These are phyloP conservation scores for Saturnispora zaruensis DNA, from an alignment of 805 yeast genomes.

Conservation along the genomic window DNA sequence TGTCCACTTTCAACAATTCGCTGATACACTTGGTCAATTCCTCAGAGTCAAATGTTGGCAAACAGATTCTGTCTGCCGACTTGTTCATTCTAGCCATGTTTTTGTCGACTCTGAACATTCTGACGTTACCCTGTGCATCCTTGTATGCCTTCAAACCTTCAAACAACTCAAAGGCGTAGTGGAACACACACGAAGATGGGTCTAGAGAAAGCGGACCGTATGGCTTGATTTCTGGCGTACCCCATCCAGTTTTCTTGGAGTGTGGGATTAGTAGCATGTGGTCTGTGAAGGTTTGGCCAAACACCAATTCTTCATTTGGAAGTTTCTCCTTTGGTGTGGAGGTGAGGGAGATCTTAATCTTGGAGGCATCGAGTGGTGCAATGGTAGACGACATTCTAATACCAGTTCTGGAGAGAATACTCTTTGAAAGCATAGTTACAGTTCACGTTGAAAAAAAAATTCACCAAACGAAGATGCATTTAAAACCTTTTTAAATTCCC, in stretches of 20 bases:
- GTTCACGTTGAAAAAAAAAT: neutral
- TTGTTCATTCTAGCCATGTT: slow-evolving; percentile 88
- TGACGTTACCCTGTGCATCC: slow-evolving; percentile 52
- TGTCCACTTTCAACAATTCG: slow-evolving; percentile 66
- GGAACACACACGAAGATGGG: slow-evolving; percentile 87
- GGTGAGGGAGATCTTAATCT: slow-evolving; percentile 40
- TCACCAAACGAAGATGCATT: neutral
- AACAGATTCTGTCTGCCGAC: slow-evolving; percentile 80
- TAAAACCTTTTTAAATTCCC: neutral
- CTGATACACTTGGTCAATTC: slow-evolving; percentile 70
- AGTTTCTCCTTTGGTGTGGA: slow-evolving; percentile 43
- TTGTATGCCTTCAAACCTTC: slow-evolving; percentile 94
- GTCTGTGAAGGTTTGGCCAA: slow-evolving; percentile 72
- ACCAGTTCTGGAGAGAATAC: slow-evolving; percentile 1
- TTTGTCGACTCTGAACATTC: slow-evolving; percentile 85
- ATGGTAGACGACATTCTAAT: slow-evolving; percentile 11
- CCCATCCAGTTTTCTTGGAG: slow-evolving; percentile 77
- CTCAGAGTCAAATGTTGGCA: slow-evolving; percentile 78
- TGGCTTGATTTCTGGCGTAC: slow-evolving; percentile 77
- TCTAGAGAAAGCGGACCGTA: slow-evolving; percentile 69
- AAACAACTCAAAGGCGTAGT: slow-evolving; percentile 89
- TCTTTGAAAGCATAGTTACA: neutral
- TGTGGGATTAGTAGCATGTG: slow-evolving; percentile 88
- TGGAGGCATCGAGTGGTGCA: slow-evolving; percentile 43
- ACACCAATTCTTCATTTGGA: slow-evolving; percentile 55